Evolutionary conservation across 148 eudicot genomes (phyloP), one percentile per base, ranked within the genome.

Genomic region (Oxyria digyna): DNA sequence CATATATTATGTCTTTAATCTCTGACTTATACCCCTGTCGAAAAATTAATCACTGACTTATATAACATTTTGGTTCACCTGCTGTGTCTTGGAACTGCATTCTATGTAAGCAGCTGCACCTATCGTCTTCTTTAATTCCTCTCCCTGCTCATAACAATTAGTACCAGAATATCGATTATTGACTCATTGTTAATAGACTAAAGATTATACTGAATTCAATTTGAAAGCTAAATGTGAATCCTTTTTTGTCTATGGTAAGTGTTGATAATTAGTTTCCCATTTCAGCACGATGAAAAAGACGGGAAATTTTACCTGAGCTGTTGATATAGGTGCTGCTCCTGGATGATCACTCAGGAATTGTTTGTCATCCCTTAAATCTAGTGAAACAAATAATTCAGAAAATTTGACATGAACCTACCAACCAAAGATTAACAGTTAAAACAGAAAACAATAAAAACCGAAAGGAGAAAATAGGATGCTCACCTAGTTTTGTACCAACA

Each of bases 21-120:
- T 52, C 11, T 31, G 10, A 59, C 14, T 12, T 57, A 20, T 67
- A 9, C 41, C n/a, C n/a, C n/a, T n/a, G n/a, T n/a, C n/a, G n/a
- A n/a, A n/a, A n/a, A n/a, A n/a, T 27, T 14, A 29, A 59, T 23
- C 13, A 21, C 11, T 31, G 10, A 59, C 14, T 12, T 57, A 20
- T 67, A 9, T 2, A 4, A 24, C 21, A 26, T 1, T 24, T 29
- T 59, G 37, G 37, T 14, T 59, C 73, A 84, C 96, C 92, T 83
- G 91, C 42, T 87, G 91, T 49, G 89, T 85, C 78, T 87, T 87
- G 9, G 91, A 86, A 62, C 91, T 87, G 71, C 91, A 85, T 45
- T 87, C 89, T 29, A 87, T 70, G 70, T 87, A 87, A 68, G 77
- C 76, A 40, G 84, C 79, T 8, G 87, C 91, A 64, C 89, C 89